Percentiles rank a stretch among this genome's conserved stretches.
These are phyloP conservation scores for Penicillium thymicola DNA, from an alignment of 2,329 filamentous ascomycete species.

Conservation along the genomic window DNA sequence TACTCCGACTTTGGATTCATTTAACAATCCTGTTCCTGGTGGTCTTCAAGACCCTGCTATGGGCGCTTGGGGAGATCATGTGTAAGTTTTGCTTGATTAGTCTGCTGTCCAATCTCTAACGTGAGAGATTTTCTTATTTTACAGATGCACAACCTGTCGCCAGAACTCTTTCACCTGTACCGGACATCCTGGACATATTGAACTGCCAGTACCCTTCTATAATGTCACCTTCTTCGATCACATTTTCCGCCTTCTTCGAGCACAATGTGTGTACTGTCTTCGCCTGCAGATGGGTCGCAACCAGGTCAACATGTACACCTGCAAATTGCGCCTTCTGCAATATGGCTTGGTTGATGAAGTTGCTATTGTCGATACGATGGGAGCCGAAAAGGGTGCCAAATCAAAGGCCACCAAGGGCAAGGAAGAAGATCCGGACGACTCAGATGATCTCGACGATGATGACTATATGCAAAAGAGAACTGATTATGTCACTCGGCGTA, in stretches of 20 bases:
- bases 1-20: constrained; percentile 87
- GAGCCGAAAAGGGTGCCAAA: constrained; percentile 44
- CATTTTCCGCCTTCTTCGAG: constrained; percentile 75
- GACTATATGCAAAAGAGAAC: constrained; percentile 56
- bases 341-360: constrained; percentile 75
- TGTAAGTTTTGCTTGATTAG: constrained; percentile 53
- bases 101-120: constrained; percentile 14
- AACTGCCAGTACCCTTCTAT: constrained; percentile 88
- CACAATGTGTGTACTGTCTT: constrained; percentile 88
- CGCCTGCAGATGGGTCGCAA: constrained; percentile 75
- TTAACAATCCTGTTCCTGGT: constrained; percentile 83
- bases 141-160: constrained; percentile 88
- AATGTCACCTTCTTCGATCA: constrained; percentile 97
- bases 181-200: constrained; percentile 92
- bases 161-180: constrained; percentile 77
- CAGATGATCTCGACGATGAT: constrained; percentile 52
- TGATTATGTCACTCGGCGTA: constrained; percentile 68
- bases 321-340: constrained; percentile 81
- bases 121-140: constrained; percentile 2
- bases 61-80: constrained; percentile 81
- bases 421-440: constrained; percentile 62
- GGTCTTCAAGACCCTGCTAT: constrained; percentile 91
- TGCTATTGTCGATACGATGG: constrained; percentile 54
- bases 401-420: constrained; percentile 46
- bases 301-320: constrained; percentile 73